Evolutionary conservation across 148 eudicot species (phyloP), one percentile per base, ranked within the genome.

Genomic region (Heliamphora exappendiculata): DNA sequence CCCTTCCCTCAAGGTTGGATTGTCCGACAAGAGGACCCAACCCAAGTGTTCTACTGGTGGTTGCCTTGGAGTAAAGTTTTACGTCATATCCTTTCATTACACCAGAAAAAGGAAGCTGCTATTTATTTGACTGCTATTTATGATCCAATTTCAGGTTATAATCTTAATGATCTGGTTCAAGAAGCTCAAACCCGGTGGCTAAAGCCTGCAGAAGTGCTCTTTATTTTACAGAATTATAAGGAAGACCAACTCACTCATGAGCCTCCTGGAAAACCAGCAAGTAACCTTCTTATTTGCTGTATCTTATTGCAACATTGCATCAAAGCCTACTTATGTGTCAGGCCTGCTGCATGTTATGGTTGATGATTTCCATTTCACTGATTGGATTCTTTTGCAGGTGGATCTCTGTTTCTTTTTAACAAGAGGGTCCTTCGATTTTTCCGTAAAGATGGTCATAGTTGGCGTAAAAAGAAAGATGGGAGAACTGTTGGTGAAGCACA

Each of bases 401-500:
- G 99, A 55, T 92, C 97, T 58, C 74, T 92, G 81, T 91, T 87
- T 84, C 90, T 95, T 62, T 92, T 88, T 83, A 91, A 95, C 91
- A 95, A 89, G 86, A 90, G 96, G 77, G 93, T 91, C 57, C 91
- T 89, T 67, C 85, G 93, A 24, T 88, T 82, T 84, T 95, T 95
- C 55, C 97, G 99, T 24, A 88, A 83, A 81, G 99, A 95, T 82
- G 97, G 97, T 82, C 89, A 95, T 78, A 91, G 71, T 57, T 95
- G 99, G 97, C 86, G 94, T 65, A 89, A 88, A 78, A 94, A 90
- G 87, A 92, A 82, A 86, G 93, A 94, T 85, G 93, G 93, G 33
- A 83, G 88, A 80, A 88, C 89, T 60, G 91, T 90, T 80, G 96
- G 93, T 68, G 98, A 94, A 88, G 97, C 96, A 53, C 98, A 94